Conservation (phyloP, 257 asterid species). For the Nicotiana knightiana region DNA sequence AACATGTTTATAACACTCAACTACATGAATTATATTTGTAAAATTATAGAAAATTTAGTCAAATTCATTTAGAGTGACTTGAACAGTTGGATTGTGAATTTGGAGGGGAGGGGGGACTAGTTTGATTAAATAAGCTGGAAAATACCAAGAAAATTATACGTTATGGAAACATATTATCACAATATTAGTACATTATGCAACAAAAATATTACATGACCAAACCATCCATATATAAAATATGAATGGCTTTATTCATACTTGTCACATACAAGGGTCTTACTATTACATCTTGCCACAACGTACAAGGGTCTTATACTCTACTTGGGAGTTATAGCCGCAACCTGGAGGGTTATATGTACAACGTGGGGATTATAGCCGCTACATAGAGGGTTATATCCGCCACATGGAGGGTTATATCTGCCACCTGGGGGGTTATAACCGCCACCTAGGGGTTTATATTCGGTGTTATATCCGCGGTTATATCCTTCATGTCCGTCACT, state of each 20-base stretch:
- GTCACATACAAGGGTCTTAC: not conserved
- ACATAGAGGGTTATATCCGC: not conserved
- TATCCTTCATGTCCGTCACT: no score
- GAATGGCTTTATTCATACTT: not conserved
- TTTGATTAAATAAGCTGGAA: no score
- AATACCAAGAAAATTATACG: not conserved
- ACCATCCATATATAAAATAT: not conserved
- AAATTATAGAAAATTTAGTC: no score
- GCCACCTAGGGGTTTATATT: not conserved
- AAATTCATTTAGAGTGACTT: no score
- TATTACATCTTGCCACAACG: no score
- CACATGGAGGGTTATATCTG: not conserved
- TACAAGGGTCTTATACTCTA: not conserved
- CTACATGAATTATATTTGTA: no score
- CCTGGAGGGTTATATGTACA: fast-evolving
- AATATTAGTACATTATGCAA: not conserved
- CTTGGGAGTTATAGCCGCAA: not conserved
- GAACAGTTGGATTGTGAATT: no score
- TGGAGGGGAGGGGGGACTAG: no score
- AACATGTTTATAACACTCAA: no score
- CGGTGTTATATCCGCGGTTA: not conserved
- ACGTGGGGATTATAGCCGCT: not conserved
- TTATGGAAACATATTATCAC: not conserved
- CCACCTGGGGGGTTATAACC: not conserved
- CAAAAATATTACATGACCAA: not conserved